These are phyloP conservation scores for Fraxinus velutina DNA, from an alignment of 305 asterid species.

Conservation along the genomic window DNA sequence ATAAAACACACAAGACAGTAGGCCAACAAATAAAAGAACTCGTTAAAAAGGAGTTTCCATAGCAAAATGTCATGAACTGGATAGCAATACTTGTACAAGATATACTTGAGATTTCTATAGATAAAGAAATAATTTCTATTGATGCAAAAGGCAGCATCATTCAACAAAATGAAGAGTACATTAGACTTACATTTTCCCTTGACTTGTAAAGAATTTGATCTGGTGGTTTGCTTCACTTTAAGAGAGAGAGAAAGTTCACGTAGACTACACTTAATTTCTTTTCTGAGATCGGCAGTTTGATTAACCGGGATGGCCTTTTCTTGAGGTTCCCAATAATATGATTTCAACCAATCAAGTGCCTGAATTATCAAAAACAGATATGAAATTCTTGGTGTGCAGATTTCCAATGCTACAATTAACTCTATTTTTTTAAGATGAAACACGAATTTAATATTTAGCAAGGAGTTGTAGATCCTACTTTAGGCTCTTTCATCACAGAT, in stretches of 20 bases:
- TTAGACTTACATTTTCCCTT: conserved; percentile 59
- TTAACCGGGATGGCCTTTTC: conserved; percentile 52
- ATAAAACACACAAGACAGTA: not conserved
- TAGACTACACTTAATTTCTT: conserved; percentile 57
- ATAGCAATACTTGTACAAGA: not conserved
- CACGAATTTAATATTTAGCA: not conserved
- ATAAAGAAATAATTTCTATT: not conserved
- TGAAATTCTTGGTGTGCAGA: conserved; percentile 1
- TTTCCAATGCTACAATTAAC: not conserved
- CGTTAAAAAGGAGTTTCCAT: not conserved
- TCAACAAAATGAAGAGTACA: conserved; percentile 2
- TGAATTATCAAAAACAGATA: conserved; percentile 31
- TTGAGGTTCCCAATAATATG: conserved; percentile 92
- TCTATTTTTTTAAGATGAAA: not conserved
- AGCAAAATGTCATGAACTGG: not conserved
- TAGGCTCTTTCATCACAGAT: not conserved
- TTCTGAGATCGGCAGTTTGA: conserved; percentile 39
- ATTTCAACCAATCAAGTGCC: conserved; percentile 93
- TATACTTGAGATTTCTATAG: not conserved
- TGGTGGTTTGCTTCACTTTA: conserved; percentile 40
- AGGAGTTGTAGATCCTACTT: not conserved
- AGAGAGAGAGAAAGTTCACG: conserved; percentile 53
- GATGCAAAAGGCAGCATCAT: conserved; percentile 5
- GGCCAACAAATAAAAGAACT: not conserved
- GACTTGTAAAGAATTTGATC: conserved; percentile 33